A percentile compares a stretch with the other conserved stretches of the same genome.
These are phyloP conservation scores for Carpinus viminea DNA, from an alignment of 306 rosid species.

Conservation along the genomic window DNA sequence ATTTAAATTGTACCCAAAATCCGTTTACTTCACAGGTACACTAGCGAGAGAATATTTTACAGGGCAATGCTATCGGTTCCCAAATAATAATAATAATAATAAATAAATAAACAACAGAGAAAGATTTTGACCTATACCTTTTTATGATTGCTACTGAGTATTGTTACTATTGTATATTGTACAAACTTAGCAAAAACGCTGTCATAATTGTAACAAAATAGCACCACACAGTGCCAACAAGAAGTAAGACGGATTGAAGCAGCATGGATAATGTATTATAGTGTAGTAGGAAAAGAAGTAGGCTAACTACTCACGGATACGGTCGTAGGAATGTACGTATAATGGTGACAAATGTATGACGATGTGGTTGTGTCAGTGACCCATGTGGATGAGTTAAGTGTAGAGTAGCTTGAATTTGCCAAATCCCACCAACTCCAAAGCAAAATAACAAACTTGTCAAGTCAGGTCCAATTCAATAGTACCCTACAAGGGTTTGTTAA, in stretches of 20 bases:
- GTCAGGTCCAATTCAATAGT: not conserved
- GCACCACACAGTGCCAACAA: not conserved
- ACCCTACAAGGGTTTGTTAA: not conserved
- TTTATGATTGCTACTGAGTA: constrained; percentile 1
- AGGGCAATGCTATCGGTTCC: no score
- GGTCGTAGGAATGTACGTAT: not conserved
- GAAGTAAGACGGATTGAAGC: not conserved
- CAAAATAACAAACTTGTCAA: constrained; percentile 2
- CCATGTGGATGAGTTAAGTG: constrained; percentile 29
- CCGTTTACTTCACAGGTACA: no score
- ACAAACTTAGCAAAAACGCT: not conserved
- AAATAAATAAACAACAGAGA: not conserved
- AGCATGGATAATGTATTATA: no score
- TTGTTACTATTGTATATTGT: not conserved
- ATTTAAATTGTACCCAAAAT: no score
- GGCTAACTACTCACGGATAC: not conserved
- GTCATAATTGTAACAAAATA: not conserved
- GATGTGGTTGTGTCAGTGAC: constrained; percentile 6
- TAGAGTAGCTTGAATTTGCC: constrained; percentile 33
- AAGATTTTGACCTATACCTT: not conserved
- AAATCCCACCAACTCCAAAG: constrained; percentile 21
- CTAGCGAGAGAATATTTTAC: no score
- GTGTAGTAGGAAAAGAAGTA: no score
- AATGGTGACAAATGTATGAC: not conserved
- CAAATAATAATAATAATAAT: no score